These are phyloP conservation scores for Setaria viridis DNA, from an alignment of 202 grass and related monocot species.

Conservation along the genomic window DNA sequence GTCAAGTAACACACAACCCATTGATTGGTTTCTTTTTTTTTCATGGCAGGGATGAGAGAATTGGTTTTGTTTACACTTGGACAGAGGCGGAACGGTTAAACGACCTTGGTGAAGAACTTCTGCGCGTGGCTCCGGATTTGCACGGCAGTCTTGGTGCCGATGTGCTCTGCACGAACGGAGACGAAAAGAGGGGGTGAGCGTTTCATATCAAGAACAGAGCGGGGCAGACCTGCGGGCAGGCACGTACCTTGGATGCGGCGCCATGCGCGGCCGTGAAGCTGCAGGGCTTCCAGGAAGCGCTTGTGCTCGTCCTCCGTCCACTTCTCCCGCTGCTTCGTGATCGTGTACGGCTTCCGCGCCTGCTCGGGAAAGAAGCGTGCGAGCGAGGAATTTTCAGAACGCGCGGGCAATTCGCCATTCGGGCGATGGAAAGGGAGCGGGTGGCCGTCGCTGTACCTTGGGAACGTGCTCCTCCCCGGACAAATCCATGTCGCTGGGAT, in stretches of 20 bases:
- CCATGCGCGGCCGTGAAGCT: constrained; percentile 81
- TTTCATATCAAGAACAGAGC: too few relatives aligned
- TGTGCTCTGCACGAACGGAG: constrained; percentile 63
- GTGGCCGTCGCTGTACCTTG: constrained; percentile 44
- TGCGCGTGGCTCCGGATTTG: constrained; percentile 99
- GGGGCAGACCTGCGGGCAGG: too few relatives aligned
- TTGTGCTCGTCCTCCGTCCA: constrained; percentile 89
- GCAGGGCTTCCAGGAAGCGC: constrained; percentile 79
- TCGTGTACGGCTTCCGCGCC: constrained; percentile 88
- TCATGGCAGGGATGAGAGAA: constrained; percentile 38
- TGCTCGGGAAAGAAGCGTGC: constrained; percentile 32
- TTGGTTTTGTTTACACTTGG: constrained; percentile 44
- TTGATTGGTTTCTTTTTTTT: background rate
- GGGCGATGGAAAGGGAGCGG: background rate
- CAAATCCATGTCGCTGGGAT: constrained; percentile 51
- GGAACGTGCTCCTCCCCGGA: constrained; percentile 54
- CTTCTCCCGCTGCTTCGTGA: constrained; percentile 91
- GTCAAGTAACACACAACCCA: constrained; percentile 59
- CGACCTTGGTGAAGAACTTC: constrained; percentile 99
- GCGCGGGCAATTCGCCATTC: background rate
- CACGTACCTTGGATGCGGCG: constrained; percentile 77
- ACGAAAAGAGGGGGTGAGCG: background rate
- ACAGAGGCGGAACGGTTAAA: constrained; percentile 27
- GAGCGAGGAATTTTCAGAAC: constrained; percentile 17
- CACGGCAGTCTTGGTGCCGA: constrained; percentile 94